Conservation (phyloP, 176 grass and related monocot genomes). For the Zoysia japonica region DNA sequence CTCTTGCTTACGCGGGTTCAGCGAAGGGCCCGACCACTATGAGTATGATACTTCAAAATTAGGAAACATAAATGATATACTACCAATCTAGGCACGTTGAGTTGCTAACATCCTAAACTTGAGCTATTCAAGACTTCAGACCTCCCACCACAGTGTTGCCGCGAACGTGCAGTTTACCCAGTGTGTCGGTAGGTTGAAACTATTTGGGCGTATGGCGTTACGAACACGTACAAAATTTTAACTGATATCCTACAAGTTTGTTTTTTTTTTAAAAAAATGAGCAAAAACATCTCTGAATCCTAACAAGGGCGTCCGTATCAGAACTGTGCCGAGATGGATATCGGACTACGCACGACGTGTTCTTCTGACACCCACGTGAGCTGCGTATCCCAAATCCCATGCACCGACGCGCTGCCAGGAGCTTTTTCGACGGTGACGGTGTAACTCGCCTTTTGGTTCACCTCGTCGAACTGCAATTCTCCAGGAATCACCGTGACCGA, state of each 20-base stretch:
- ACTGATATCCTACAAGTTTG: no score
- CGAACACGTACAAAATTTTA: no score
- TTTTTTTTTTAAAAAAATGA: no score
- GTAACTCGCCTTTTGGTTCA: constrained; percentile 39
- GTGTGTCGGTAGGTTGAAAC: no score
- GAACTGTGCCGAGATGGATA: constrained; percentile 26
- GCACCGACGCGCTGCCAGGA: neutral
- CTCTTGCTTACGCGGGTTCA: no score
- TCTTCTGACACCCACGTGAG: constrained; percentile 45
- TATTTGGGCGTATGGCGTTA: no score
- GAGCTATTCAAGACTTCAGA: neutral
- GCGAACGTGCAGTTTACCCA: no score
- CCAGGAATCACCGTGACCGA: constrained; percentile 29
- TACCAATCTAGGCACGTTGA: neutral
- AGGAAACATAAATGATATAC: neutral
- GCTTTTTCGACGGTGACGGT: constrained; percentile 27
- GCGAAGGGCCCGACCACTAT: no score
- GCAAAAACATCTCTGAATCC: no score
- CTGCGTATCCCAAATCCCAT: neutral
- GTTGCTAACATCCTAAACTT: neutral
- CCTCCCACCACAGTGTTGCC: no score
- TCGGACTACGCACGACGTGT: constrained; percentile 43
- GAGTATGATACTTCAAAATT: neutral
- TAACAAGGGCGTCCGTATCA: neutral
- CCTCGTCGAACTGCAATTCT: constrained; percentile 29